Base-by-base conservation (phyloP, 148 eudicot species). In the Silene latifolia region DNA sequence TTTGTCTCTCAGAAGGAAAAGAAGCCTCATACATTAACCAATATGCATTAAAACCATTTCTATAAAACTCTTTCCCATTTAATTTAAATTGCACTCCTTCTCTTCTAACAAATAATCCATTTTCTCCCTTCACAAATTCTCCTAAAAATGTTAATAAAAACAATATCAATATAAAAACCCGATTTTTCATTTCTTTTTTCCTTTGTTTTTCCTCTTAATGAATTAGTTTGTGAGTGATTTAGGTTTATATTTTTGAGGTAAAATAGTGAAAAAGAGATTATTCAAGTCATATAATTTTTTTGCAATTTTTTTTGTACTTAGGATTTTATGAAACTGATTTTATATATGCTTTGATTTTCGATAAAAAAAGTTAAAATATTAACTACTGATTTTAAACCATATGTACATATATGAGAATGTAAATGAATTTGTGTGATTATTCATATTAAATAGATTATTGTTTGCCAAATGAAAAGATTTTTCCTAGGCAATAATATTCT, bases 11-110 rank as follows among this genome's bases (percentile, higher is more conserved):
- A 11, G 87, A 79, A 8, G 85, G 85, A 27, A 86, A 84, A 9
- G 85, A 74, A 11, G 87, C 90, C 24, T 75, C 69, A 18, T 63
- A 76, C 97, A 92, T 89, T 63, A 92, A 60, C 97, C 97, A 92
- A 32, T 92, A 92, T 17, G 97, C 83, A 76, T 92, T 90, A 78
- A 89, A 89, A 11, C 97, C 97, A 82, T 89, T 84, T 72, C 73
- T 77, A 51, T 87, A 88, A 58, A 78, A 92, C 32, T 85, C 82
- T 1, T 56, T 69, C 8, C 87, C 94, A 53, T 88, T 88, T 47
- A 80, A 19, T 67, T 74, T 66, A 12, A 92, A 82, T 32, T 86
- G 83, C 2, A 82, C 80, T 58, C 88, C 91, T 74, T 71, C 80
- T 60, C 72, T 76, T 9, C 21, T 72, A n/a, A 86, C 69, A 63